A percentile compares a stretch with the other conserved stretches of the same genome.
Evolutionary conservation across 2,329 filamentous ascomycete genomes (phyloP).

Genomic region (Nothophaeocryptopus gaeumannii): DNA sequence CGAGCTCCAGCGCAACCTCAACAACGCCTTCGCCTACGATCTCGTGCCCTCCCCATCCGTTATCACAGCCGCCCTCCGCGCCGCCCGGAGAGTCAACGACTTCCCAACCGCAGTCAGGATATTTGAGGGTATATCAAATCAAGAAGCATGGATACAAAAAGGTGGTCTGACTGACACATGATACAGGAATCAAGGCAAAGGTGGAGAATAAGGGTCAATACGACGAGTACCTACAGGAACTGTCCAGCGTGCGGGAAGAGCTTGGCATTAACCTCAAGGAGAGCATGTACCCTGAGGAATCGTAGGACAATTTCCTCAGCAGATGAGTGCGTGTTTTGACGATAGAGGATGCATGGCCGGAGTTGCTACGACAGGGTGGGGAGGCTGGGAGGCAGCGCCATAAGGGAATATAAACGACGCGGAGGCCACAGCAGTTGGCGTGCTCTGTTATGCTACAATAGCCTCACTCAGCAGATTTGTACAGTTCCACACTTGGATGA

Average conservation of each 20-base stretch:
- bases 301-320: conserved; percentile 16
- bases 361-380: neutral
- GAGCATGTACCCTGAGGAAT: conserved; percentile 71
- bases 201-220: conserved; percentile 98
- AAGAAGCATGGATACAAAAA: neutral
- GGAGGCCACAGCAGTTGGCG: conserved; percentile 12
- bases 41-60: conserved; percentile 92
- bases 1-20: conserved; percentile 94
- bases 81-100: conserved; percentile 95
- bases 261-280: conserved; percentile 89
- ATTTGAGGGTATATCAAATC: conserved; percentile 74
- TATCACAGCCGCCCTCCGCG: conserved; percentile 84
- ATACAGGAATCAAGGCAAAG: conserved; percentile 86
- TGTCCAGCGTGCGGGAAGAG: conserved; percentile 89
- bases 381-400: conserved; percentile 2
- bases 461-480: conserved; percentile 27
- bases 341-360: conserved; percentile 11
- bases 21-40: conserved; percentile 99
- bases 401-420: conserved; percentile 4
- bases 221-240: conserved; percentile 90
- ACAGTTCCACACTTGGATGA: conserved; percentile 13
- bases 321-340: neutral
- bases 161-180: conserved; percentile 1
- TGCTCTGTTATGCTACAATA: conserved; percentile 26
- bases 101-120: conserved; percentile 96